Evolutionary conservation across 1,139 yeast species (phyloP).

Genomic region (Candida glucosophila): DNA sequence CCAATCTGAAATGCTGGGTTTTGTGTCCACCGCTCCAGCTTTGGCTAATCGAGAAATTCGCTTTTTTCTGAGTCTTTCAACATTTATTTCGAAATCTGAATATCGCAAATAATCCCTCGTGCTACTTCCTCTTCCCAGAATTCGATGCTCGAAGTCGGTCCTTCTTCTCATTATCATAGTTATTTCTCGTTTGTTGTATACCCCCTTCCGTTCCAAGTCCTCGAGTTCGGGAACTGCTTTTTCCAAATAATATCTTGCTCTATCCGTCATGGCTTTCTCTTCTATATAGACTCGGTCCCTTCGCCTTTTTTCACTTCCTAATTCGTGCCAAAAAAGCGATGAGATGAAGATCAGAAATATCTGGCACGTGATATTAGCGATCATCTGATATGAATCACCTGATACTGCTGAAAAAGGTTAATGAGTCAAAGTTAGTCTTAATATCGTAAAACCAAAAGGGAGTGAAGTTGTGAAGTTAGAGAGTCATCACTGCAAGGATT

Average conservation of each 20-base stretch:
- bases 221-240: constrained; percentile 89
- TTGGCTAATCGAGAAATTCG: constrained; percentile 56
- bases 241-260: constrained; percentile 68
- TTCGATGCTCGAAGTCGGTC: constrained; percentile 91
- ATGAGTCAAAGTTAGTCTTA: too few species aligned
- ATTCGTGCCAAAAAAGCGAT: too few species aligned
- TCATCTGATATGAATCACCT: too few species aligned
- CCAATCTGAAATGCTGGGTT: constrained; percentile 73
- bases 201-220: constrained; percentile 72
- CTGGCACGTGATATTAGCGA: too few species aligned
- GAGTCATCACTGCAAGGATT: too few species aligned
- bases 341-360: too few species aligned
- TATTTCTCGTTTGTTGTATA: constrained; percentile 75
- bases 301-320: too few species aligned
- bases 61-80: constrained; percentile 71
- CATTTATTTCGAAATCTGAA: constrained; percentile 70
- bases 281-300: too few species aligned
- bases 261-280: constrained; percentile 81
- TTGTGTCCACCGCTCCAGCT: constrained; percentile 40
- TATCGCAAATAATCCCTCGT: constrained; percentile 74
- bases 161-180: constrained; percentile 84
- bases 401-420: too few species aligned
- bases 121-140: constrained; percentile 75
- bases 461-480: too few species aligned
- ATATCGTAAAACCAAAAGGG: too few species aligned